Base-by-base conservation (phyloP, 495 filamentous ascomycete genomes). In the Penicillium lagena region DNA sequence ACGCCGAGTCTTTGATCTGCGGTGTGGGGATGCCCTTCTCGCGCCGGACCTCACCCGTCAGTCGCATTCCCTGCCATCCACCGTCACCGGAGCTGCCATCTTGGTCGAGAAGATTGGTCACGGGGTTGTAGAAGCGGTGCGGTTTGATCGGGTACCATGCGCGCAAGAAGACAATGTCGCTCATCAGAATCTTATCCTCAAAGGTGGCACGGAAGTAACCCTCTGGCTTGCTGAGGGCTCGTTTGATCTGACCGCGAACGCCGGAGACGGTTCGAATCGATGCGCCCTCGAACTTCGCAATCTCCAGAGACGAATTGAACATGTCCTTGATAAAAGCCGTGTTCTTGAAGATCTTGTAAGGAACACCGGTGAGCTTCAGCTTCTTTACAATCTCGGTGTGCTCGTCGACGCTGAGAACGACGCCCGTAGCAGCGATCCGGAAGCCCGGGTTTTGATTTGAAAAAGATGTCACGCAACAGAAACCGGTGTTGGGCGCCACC, bases 321-420 rank as follows among this genome's bases (percentile, higher is more conserved):
- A 98, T 98, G 63, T 96, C 89, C 61, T 90, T 91, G 72, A 98
- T 93, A 67, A 98, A 97, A 12, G 93, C 89, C 0, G 93, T 98
- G 68, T 98, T 98, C 60, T 94, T 94, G 79, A 96, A 98, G 65
- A 98, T 95, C 72, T 97, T 98, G 71, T 89, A 90, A 7, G 93
- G 89, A 27, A 79, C 74, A 50, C 90, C 90, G 12, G 88, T 94
- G 27, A 98, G 78, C 62, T 97, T 98, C 55, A 98, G 81, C 73
- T 98, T 98, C 76, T 98, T 98, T 57, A 97, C 94, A 51, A 98
- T 96, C 56, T 96, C 91, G 1, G 87, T 86, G 36, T 82, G 85
- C 62, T 96, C 88, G 58, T 98, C 93, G 9, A 98, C 94, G 54
- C 81, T 87, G 39, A 95, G 64, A 12, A 98, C 89, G 2, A 91